Evolutionary conservation across 768 basidiomycete genomes (phyloP).

Genomic region (Pleurotus tuber-regium): DNA sequence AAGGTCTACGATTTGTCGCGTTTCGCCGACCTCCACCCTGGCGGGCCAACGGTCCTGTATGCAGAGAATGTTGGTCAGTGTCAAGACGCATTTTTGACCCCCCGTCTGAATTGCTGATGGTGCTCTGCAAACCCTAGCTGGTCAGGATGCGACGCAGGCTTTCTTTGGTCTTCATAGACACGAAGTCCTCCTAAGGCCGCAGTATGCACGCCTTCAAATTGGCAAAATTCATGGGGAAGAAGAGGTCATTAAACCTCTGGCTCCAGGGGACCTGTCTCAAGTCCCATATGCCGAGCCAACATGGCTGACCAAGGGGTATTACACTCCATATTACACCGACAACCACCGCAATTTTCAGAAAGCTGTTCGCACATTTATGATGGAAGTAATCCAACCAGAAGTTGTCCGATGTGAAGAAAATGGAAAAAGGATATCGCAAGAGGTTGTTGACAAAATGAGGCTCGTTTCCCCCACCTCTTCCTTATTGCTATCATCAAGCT

Average conservation of each 20-base stretch:
- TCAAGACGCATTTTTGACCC: not conserved
- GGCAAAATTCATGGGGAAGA: conserved; percentile 59
- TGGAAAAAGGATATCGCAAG: conserved; percentile 83
- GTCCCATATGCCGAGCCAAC: conserved; percentile 88
- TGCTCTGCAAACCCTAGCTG: too few species aligned
- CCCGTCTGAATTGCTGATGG: too few species aligned
- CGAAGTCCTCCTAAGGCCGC: conserved; percentile 73
- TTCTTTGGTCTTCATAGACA: conserved; percentile 87
- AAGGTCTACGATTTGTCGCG: conserved; percentile 80
- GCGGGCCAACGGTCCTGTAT: conserved; percentile 74
- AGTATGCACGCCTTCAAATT: conserved; percentile 69
- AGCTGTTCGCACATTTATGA: conserved; percentile 73
- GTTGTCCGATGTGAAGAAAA: conserved; percentile 78
- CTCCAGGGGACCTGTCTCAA: conserved; percentile 62
- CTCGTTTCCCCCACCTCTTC: conserved; percentile 31
- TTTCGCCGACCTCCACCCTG: conserved; percentile 83
- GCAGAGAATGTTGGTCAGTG: conserved; percentile 62
- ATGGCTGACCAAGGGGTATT: conserved; percentile 69
- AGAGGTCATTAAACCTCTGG: conserved; percentile 50
- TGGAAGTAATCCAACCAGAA: conserved; percentile 72
- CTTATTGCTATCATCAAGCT: not conserved
- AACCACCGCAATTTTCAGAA: conserved; percentile 74
- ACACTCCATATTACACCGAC: conserved; percentile 76
- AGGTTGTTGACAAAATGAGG: conserved; percentile 83
- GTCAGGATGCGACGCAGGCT: conserved; percentile 73